phyloP scores from a whole-genome alignment of 257 asterid species.

The Lantana camara region DNA sequence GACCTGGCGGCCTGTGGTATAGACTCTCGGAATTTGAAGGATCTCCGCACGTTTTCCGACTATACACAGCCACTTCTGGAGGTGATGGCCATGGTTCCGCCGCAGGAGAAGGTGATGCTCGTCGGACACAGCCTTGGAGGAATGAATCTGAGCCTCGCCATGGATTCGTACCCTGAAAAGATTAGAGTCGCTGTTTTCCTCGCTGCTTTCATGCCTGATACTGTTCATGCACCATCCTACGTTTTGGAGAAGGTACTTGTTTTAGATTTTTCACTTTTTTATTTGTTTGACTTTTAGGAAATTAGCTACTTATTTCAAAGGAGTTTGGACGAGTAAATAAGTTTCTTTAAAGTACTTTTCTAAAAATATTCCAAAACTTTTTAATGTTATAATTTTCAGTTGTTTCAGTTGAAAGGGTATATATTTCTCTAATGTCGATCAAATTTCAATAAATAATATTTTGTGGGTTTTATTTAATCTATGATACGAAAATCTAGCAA shows the following conservation, averaged over 20 bases:
- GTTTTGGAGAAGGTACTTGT: constrained; percentile 42
- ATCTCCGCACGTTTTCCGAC: constrained; percentile 41
- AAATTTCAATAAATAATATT: no score
- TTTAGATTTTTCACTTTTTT: no score
- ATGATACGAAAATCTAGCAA: no score
- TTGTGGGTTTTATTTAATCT: no score
- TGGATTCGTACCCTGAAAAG: constrained; percentile 50
- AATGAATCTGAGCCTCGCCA: constrained; percentile 36
- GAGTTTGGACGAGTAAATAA: no score
- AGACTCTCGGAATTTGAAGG: constrained; percentile 32
- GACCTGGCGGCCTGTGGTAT: constrained; percentile 65
- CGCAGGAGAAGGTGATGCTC: constrained; percentile 47
- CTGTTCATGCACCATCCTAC: constrained; percentile 38
- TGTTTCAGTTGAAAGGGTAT: no score
- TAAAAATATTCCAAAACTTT: no score
- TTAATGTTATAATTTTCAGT: no score
- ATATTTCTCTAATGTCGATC: no score
- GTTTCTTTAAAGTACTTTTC: no score
- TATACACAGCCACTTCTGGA: constrained; percentile 49
- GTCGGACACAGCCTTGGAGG: constrained; percentile 76
- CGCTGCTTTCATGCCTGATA: constrained; percentile 57
- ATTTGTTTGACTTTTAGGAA: no score
- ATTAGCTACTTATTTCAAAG: no score
- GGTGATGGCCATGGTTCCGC: constrained; percentile 39
- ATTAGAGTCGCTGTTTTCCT: constrained; percentile 50